Conservation (phyloP, 768 basidiomycete species). For the Ramaria rubella region DNA sequence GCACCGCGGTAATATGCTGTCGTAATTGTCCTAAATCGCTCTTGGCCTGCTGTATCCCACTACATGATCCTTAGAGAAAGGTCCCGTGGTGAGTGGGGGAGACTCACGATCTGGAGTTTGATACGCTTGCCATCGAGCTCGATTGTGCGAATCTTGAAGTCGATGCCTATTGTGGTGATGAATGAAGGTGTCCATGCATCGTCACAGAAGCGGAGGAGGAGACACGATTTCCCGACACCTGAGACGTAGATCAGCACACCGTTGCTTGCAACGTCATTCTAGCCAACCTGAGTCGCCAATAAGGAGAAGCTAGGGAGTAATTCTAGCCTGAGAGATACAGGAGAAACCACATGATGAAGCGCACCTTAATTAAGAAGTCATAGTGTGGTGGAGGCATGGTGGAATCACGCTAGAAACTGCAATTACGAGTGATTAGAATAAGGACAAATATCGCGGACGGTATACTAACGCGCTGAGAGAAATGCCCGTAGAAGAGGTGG, state of each 20-base stretch:
- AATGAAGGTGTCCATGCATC: conserved; percentile 99
- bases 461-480: not conserved
- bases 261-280: not conserved
- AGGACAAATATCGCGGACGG: not conserved
- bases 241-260: conserved; percentile 4
- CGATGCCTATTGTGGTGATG: conserved; percentile 98
- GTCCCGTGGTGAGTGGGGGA: not conserved
- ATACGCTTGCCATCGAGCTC: conserved; percentile 97
- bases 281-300: conserved; percentile 88
- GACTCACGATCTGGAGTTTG: conserved; percentile 94
- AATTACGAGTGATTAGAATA: not conserved
- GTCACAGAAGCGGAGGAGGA: conserved; percentile 96
- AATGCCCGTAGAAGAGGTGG: too few relatives aligned
- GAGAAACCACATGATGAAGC: conserved; percentile 11
- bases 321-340: conserved; percentile 7
- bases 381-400: conserved; percentile 88
- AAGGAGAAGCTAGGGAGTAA: conserved; percentile 65
- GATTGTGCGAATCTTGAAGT: conserved; percentile 99
- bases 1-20: conserved; percentile 99
- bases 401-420: not conserved
- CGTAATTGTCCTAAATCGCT: conserved; percentile 97
- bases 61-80: conserved; percentile 25
- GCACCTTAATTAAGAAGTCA: conserved; percentile 92
- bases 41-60: conserved; percentile 99
- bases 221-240: conserved; percentile 96